Conservation (phyloP, 495 filamentous ascomycete genomes). For the Cudoniella acicularis region DNA sequence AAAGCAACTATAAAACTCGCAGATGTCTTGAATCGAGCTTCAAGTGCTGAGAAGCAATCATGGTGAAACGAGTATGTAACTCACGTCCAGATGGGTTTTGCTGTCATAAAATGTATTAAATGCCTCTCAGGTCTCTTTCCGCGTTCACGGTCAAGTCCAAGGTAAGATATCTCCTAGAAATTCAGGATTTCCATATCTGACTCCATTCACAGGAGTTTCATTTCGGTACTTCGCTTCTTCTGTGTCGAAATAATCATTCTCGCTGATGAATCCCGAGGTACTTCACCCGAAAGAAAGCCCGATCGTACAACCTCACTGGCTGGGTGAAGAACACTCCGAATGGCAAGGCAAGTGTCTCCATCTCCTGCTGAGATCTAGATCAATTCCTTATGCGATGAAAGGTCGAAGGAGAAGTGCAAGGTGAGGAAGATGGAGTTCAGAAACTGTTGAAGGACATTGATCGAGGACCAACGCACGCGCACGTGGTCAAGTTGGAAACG, state of each 20-base stretch:
- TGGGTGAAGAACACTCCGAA: conserved; percentile 75
- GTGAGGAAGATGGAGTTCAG: conserved; percentile 56
- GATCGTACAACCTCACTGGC: conserved; percentile 63
- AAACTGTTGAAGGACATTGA: conserved; percentile 73
- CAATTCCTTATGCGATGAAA: conserved; percentile 29
- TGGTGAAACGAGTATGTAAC: conserved; percentile 7
- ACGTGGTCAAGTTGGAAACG: conserved; percentile 70
- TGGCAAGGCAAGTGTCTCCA: conserved; percentile 52
- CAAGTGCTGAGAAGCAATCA: too few relatives aligned
- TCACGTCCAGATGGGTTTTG: not conserved
- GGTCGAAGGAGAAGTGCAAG: conserved; percentile 92
- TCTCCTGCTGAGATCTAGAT: not conserved
- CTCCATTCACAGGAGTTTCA: conserved; percentile 8
- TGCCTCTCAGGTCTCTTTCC: conserved; percentile 9
- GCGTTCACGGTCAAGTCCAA: conserved; percentile 16
- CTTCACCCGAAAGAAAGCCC: conserved; percentile 68
- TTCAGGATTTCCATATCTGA: not conserved
- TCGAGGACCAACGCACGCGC: conserved; percentile 62
- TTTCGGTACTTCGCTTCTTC: conserved; percentile 10
- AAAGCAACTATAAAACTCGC: too few relatives aligned
- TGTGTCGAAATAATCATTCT: not conserved
- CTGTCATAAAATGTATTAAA: not conserved
- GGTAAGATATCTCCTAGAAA: not conserved
- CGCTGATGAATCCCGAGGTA: conserved; percentile 39
- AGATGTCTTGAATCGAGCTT: too few relatives aligned